phyloP scores from a whole-genome alignment of 306 rosid species.

The Quercus glauca region DNA sequence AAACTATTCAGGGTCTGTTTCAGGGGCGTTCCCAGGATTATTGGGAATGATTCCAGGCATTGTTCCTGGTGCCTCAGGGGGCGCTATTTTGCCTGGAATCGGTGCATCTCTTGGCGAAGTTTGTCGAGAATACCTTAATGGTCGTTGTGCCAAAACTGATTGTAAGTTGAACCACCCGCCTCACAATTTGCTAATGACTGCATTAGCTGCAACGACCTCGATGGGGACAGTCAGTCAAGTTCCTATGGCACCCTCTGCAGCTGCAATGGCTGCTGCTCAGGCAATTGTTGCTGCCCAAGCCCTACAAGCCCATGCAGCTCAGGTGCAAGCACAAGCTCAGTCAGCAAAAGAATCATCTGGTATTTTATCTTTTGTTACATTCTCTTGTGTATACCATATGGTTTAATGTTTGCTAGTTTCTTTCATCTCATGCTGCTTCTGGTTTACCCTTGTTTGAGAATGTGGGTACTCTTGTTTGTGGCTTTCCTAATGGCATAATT shows the following conservation, averaged over 20 bases:
- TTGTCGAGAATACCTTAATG: slow-evolving; percentile 92
- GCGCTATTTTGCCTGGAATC: slow-evolving; percentile 94
- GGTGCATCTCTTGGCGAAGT: slow-evolving; percentile 96
- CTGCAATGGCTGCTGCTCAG: slow-evolving; percentile 99
- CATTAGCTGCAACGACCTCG: slow-evolving; percentile 88
- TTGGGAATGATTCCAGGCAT: slow-evolving; percentile 98
- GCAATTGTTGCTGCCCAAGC: slow-evolving; percentile 99
- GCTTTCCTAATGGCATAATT: not conserved
- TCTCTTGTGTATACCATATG: not conserved
- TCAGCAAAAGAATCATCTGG: slow-evolving; percentile 81
- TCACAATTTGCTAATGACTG: slow-evolving; percentile 93
- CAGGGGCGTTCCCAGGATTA: slow-evolving; percentile 95
- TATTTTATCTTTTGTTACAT: slow-evolving; percentile 33
- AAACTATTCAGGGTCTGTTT: slow-evolving; percentile 92
- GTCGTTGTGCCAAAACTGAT: slow-evolving; percentile 86
- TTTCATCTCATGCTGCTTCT: slow-evolving; percentile 1
- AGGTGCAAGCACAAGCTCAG: slow-evolving; percentile 78
- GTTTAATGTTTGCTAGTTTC: not conserved
- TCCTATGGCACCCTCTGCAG: slow-evolving; percentile 99
- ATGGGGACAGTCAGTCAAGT: slow-evolving; percentile 95
- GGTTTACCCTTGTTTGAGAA: not conserved
- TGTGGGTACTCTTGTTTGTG: not conserved
- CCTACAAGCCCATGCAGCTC: slow-evolving; percentile 98
- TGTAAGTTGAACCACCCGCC: slow-evolving; percentile 97
- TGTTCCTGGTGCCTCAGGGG: slow-evolving; percentile 90